A percentile compares a stretch with the other conserved stretches of the same genome.
These are phyloP conservation scores for Hirsutella rhossiliensis DNA, from an alignment of 2,329 filamentous ascomycete genomes.

Conservation along the genomic window DNA sequence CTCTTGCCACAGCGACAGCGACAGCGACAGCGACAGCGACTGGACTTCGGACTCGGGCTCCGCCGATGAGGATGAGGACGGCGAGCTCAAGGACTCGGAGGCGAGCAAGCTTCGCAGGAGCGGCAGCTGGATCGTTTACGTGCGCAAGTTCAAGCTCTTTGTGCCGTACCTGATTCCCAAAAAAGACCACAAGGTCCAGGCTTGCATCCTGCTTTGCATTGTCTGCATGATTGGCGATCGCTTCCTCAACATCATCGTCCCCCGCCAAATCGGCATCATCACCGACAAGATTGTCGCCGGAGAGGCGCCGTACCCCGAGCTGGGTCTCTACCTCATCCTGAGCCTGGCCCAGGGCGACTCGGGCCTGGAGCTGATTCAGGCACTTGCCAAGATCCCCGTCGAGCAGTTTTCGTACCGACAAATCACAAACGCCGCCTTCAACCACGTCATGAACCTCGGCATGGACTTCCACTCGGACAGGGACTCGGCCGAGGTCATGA, in stretches of 20 bases:
- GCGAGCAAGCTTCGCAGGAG: constrained; percentile 6
- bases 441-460: constrained; percentile 55
- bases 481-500: constrained; percentile 50
- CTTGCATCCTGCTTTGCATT: constrained; percentile 12
- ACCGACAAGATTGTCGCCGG: constrained; percentile 15
- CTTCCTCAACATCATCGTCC: constrained; percentile 17
- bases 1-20: constrained; percentile 3
- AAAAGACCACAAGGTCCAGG: constrained; percentile 17
- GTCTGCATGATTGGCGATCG: constrained; percentile 11
- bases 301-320: constrained; percentile 7
- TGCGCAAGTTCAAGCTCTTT: constrained; percentile 18
- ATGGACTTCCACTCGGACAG: constrained; percentile 61
- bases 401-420: constrained; percentile 33
- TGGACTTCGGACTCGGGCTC: constrained; percentile 5
- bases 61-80: neutral
- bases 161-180: constrained; percentile 17
- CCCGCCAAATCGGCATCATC: constrained; percentile 18
- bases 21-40: neutral
- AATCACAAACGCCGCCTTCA: constrained; percentile 49
- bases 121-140: constrained; percentile 16
- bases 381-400: constrained; percentile 19
- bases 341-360: constrained; percentile 6
- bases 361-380: constrained; percentile 8
- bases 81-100: constrained; percentile 5
- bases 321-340: constrained; percentile 9